Evolutionary conservation across 768 basidiomycete species (phyloP), one percentile per base, ranked within the genome.

Genomic region (Sarcodon aspratus): DNA sequence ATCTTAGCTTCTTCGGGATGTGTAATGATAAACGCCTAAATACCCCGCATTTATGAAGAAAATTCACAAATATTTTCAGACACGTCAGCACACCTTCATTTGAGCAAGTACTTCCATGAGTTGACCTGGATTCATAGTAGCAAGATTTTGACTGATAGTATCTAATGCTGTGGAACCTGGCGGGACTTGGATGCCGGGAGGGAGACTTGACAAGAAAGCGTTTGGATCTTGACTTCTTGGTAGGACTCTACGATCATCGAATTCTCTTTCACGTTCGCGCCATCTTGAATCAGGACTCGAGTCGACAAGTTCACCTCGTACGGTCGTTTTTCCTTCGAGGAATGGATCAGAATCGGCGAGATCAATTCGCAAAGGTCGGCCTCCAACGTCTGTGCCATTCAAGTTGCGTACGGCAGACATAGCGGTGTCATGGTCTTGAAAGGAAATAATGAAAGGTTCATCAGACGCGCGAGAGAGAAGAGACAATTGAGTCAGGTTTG

Each of bases 21-120:
- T 0, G 82, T 89, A 42, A 89, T 83, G 33, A 97, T 85, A 60
- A 95, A 92, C 2, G 87, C 87, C 96, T 99, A 60, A 48, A 50
- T 36, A 36, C 1, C 44, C 9, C n/a, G 8, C 15, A 53, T 21
- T 3, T 48, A 34, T 32, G 47, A 8, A 13, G 9, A 9, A 2
- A 9, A 15, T 45, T 12, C 38, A 33, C 36, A 36, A 57, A 27
- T 42, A 50, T 9, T 34, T 8, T 18, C 35, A 35, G 7, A 36
- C 0, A 13, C 27, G 33, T 21, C 12, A 47, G 66, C 74, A 59
- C 62, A 94, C 96, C 83, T 98, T 98, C 86, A 95, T 94, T 64
- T 96, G 91, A n/a, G 86, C 86, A 55, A 99, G 70, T 8, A 97
- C 85, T 66, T 99, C 95, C 67, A 94, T 80, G 53, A 95, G 70